Conservation (phyloP, 2,329 filamentous ascomycete species). For the Dothideomycetes sp. region DNA sequence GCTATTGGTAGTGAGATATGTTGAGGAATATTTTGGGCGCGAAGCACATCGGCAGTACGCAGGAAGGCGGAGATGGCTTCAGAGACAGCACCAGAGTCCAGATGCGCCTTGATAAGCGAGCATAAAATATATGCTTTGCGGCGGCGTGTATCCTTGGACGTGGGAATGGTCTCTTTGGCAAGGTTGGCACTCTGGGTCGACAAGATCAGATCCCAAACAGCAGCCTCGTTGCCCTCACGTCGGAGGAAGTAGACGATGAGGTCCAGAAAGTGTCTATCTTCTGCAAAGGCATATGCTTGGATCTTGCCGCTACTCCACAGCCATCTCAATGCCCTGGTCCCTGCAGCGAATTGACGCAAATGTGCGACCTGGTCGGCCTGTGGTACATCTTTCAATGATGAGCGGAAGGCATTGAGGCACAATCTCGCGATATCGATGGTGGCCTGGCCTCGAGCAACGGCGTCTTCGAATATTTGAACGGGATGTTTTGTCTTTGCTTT, state of each 20-base stretch:
- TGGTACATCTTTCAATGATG: conserved; percentile 11
- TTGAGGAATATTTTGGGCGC: not conserved
- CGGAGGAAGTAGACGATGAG: conserved; percentile 16
- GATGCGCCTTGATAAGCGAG: conserved; percentile 3
- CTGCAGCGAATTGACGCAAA: conserved; percentile 13
- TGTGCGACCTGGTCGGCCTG: conserved; percentile 8
- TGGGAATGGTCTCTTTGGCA: not conserved
- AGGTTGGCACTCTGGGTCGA: not conserved
- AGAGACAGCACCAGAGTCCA: not conserved
- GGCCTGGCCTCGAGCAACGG: conserved; percentile 26
- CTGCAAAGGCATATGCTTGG: conserved; percentile 12
- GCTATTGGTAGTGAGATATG: conserved; percentile 1
- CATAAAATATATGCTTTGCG: conserved; percentile 3
- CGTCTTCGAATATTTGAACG: conserved; percentile 28
- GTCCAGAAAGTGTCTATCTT: conserved; percentile 13
- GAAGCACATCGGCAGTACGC: not conserved
- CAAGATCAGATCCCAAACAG: conserved; percentile 20
- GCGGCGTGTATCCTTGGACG: conserved; percentile 2
- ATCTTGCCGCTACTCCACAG: conserved; percentile 15
- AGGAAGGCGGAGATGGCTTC: conserved; percentile 3
- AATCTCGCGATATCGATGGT: conserved; percentile 25
- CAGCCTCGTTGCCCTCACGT: conserved; percentile 16
- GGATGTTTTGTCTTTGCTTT: conserved; percentile 23
- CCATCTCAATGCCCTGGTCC: conserved; percentile 19
- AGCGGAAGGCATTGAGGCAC: conserved; percentile 24